Base-by-base conservation (phyloP, 2,329 filamentous ascomycete species). In the Ceratocystis huliohia region DNA sequence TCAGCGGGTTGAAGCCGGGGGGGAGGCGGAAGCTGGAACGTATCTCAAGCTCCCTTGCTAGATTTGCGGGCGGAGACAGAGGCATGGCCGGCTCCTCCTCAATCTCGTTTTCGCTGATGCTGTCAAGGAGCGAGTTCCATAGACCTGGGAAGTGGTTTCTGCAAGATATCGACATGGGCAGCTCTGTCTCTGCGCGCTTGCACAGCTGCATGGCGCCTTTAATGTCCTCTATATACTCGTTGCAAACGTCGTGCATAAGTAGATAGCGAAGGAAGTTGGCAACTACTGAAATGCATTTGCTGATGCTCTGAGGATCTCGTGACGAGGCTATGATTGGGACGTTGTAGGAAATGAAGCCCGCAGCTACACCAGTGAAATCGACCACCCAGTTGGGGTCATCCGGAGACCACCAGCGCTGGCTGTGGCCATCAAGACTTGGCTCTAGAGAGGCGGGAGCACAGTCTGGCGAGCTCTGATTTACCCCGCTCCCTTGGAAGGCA, bases 261-360 rank as follows among this genome's bases (percentile, higher is more conserved):
- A 97, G 79, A 70, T 96, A 99, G 70, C 90, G 89, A 69, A 96
- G 83, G 73, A 97, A 97, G 73, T 94, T 96, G 68, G 84, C 83
- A 50, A 96, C 80, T 0, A 95, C 83, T 44, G 82, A 80, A 28
- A 66, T 61, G 30, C 61, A 59, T 7, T 63, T 30, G 17, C 2
- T 33, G 28, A 62, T 41, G 44, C 22, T 59, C 15, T 57, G 53
- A 5, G 64, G 44, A 8, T 46, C 33, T 1, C 10, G 53, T 6
- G n/a, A 3, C 6, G 13, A 45, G 7, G 25, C 33, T 30, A 53
- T 41, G 53, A 79, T 80, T 4, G 68, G 48, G 0, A 66, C n/a
- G 1, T 69, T 64, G 7, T 78, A 84, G 74, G 77, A 92, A 82
- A 96, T 76, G 74, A 89, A 99, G 0, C 88, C 90, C 48, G 88